These are phyloP conservation scores for Xylariales sp. DNA, from an alignment of 2,329 filamentous ascomycete genomes.

Conservation along the genomic window DNA sequence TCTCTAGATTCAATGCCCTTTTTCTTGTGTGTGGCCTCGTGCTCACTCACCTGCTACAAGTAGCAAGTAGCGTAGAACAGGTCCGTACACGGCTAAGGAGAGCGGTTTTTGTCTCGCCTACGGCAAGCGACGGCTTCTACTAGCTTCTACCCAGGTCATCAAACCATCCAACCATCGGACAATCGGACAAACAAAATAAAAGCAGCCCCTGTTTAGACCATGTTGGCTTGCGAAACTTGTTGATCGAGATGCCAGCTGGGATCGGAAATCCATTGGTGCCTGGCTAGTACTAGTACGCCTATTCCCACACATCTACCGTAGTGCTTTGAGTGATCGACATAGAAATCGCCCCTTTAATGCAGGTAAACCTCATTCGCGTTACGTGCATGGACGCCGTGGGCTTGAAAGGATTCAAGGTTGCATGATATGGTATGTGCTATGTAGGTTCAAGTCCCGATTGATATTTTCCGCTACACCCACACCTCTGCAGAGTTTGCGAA, in stretches of 20 bases:
- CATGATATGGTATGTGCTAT: background rate
- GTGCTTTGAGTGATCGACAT: slow-evolving; percentile 29
- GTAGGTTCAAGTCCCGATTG: slow-evolving; percentile 13
- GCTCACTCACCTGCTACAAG: slow-evolving; percentile 6
- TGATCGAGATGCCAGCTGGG: slow-evolving; percentile 34
- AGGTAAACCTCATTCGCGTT: slow-evolving; percentile 34
- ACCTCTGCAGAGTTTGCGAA: slow-evolving; percentile 8
- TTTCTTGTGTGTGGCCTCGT: too few species aligned
- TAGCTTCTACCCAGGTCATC: slow-evolving; percentile 5
- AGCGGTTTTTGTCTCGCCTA: slow-evolving; percentile 12
- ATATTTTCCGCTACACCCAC: slow-evolving; percentile 23
- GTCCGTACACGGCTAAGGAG: background rate
- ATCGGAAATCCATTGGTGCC: slow-evolving; percentile 32
- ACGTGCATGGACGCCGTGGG: slow-evolving; percentile 32
- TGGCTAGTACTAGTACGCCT: slow-evolving; percentile 29
- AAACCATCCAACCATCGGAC: slow-evolving; percentile 16
- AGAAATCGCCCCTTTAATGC: slow-evolving; percentile 26
- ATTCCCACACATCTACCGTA: slow-evolving; percentile 27
- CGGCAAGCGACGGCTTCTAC: slow-evolving; percentile 25
- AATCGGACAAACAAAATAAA: slow-evolving; percentile 5
- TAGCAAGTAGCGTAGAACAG: background rate
- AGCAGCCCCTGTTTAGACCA: background rate
- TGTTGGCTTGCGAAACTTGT: slow-evolving; percentile 13
- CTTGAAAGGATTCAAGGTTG: slow-evolving; percentile 23
- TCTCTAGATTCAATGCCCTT: too few species aligned